phyloP scores from a whole-genome alignment of 1,139 yeast species.

The Sugiyamaella novakii region DNA sequence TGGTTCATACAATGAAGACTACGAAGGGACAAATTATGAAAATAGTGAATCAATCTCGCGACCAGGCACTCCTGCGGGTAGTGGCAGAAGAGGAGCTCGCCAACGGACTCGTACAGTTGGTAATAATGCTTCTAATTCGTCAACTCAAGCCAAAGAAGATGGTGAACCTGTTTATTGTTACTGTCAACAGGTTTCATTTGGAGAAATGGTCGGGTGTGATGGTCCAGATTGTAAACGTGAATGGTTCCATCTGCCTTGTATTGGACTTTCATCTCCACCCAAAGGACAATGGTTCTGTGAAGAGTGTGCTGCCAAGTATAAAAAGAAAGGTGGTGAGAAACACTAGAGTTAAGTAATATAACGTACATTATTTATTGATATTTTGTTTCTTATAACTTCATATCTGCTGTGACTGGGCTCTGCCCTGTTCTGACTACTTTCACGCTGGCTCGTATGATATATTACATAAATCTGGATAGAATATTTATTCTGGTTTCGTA shows the following conservation, averaged over 20 bases:
- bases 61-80: conserved; percentile 26
- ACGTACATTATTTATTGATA: conserved; percentile 1
- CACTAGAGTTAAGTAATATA: conserved; percentile 7
- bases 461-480: no score
- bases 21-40: conserved; percentile 16
- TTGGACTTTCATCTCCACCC: conserved; percentile 86
- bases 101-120: conserved; percentile 21
- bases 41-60: conserved; percentile 20
- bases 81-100: conserved; percentile 25
- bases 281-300: conserved; percentile 98
- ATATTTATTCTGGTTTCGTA: no score
- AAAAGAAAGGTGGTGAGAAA: conserved; percentile 25
- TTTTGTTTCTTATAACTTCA: no score
- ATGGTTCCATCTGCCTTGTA: conserved; percentile 98
- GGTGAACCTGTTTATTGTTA: conserved; percentile 87
- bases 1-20: conserved; percentile 14
- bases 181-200: conserved; percentile 94
- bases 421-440: neutral
- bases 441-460: no score
- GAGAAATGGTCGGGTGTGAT: conserved; percentile 99
- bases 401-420: conserved; percentile 2
- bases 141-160: conserved; percentile 17
- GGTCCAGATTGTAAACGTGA: conserved; percentile 90
- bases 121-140: neutral
- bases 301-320: conserved; percentile 57